Evolutionary conservation across 441 rosid species (phyloP), one percentile per base, ranked within the genome.

Genomic region (Euphorbia corollata): DNA sequence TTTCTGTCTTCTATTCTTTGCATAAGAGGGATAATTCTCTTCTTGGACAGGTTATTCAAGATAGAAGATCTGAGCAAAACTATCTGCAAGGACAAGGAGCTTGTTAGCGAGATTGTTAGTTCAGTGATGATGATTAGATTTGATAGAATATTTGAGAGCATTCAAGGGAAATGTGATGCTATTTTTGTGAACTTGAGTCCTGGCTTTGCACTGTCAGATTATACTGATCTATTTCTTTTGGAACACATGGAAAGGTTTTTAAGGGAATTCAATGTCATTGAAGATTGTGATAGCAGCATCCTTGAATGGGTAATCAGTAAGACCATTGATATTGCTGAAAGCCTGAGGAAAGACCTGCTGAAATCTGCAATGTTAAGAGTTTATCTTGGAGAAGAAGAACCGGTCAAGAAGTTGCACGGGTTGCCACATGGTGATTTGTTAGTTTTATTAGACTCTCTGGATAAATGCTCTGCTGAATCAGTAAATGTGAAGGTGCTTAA

Each of bases 171-270:
- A 72, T 93, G 99, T 82, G 97, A 84, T 77, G 82, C 81, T 71
- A 79, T 93, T 73, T 80, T 75, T 78, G 72, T 73, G 41, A 80
- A 79, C 69, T 75, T 96, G 81, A 72, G 79, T 79, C 79, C 79
- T 69, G 80, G 81, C 63, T 62, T 72, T 75, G 87, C 84, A 59
- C 77, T 83, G 70, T 74, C 90, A 67, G 93, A 88, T 75, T 80
- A 70, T 64, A 77, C 88, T 30, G 90, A 85, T 67, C 72, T 93
- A 71, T 88, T 81, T 84, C 78, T 87, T 18, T 41, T 96, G 84
- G 94, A 87, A 81, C 87, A 85, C 75, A 84, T 96, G 95, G 98
- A 93, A 78, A 87, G 87, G 43, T 83, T 83, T 73, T 73, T 96
- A 70, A 81, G 73, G 72, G 89, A 84, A 69, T 76, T 86, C 70